Conservation (phyloP, 2,329 filamentous ascomycete species). For the Tricladium varicosporioides region DNA sequence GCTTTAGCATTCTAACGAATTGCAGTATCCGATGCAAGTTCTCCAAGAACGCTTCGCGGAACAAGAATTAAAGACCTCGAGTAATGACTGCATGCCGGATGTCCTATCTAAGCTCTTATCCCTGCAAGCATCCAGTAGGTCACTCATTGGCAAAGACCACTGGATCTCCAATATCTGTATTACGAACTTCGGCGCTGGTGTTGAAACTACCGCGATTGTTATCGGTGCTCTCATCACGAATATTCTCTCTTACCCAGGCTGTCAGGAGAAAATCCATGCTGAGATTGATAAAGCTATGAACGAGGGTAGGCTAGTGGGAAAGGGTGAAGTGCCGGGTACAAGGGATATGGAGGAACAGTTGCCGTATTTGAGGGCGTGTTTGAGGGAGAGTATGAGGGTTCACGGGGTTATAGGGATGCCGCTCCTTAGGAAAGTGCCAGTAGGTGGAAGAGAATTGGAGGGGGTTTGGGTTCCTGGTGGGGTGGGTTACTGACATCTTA, state of each 20-base stretch:
- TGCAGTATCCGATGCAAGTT: neutral
- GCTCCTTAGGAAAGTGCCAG: conserved; percentile 41
- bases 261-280: conserved; percentile 27
- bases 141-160: conserved; percentile 4
- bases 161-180: conserved; percentile 9
- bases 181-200: conserved; percentile 39
- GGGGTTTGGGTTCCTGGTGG: conserved; percentile 45
- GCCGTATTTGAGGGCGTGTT: conserved; percentile 45
- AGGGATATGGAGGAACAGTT: conserved; percentile 31
- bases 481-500: too few species aligned
- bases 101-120: conserved; percentile 12
- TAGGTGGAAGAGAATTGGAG: conserved; percentile 24
- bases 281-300: conserved; percentile 32
- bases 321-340: conserved; percentile 1
- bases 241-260: conserved; percentile 20
- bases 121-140: neutral
- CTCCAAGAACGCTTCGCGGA: too few species aligned
- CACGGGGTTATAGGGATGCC: conserved; percentile 43
- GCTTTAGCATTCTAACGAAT: neutral
- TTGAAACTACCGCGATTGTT: conserved; percentile 45
- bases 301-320: conserved; percentile 10
- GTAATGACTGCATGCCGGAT: neutral
- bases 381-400: conserved; percentile 47
- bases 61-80: neutral
- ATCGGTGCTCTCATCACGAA: conserved; percentile 26